These are phyloP conservation scores for Brassica hybrid DNA, from an alignment of 441 rosid genomes.

Conservation along the genomic window DNA sequence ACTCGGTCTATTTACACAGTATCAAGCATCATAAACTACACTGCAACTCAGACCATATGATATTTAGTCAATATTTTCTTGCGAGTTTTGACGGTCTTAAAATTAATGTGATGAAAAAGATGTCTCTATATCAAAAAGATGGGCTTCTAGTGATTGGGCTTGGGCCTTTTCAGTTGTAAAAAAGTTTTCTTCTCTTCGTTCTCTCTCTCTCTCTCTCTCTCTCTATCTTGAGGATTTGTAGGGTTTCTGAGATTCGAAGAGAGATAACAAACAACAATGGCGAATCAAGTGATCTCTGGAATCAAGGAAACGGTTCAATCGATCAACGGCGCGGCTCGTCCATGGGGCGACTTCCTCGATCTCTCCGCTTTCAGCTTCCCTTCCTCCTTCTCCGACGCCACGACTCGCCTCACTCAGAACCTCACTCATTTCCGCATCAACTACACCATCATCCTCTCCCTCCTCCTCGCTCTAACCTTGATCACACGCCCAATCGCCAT, in stretches of 20 bases:
- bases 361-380: constrained; percentile 59
- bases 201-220: background rate
- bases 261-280: constrained; percentile 31
- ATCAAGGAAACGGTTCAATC: constrained; percentile 56
- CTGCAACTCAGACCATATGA: too few relatives aligned
- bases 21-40: too few relatives aligned
- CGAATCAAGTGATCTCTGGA: constrained; percentile 47
- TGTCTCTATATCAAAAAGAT: too few relatives aligned
- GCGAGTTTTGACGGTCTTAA: too few relatives aligned
- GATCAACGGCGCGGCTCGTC: constrained; percentile 52
- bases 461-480: constrained; percentile 56
- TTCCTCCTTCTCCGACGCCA: constrained; percentile 56
- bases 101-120: too few relatives aligned
- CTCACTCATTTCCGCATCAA: constrained; percentile 69
- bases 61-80: too few relatives aligned
- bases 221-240: constrained; percentile 3
- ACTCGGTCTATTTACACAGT: too few relatives aligned
- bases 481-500: constrained; percentile 66
- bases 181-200: background rate
- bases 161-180: background rate
- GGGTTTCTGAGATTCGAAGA: constrained; percentile 21
- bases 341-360: constrained; percentile 67
- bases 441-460: constrained; percentile 52
- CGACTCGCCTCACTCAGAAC: constrained; percentile 70
- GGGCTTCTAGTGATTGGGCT: background rate